A percentile compares a stretch with the other conserved stretches of the same genome.
Conservation (phyloP, 2,329 filamentous ascomycete species). For the Fusarium mangiferae region DNA sequence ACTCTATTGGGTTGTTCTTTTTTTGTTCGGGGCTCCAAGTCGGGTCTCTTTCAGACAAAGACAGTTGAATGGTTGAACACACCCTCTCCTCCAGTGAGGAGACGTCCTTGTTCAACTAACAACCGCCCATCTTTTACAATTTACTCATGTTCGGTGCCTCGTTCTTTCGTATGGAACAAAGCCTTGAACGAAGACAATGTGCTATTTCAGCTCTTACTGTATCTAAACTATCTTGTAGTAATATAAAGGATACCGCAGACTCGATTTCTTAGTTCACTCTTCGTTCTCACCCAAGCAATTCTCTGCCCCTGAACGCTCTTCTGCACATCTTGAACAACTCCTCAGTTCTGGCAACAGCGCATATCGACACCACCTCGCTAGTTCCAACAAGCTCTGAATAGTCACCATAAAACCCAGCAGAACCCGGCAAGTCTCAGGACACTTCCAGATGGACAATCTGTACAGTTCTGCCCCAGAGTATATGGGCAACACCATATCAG, state of each 20-base stretch:
- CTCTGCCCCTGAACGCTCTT: not conserved
- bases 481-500: not conserved
- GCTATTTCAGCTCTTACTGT: not conserved
- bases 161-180: conserved; percentile 20
- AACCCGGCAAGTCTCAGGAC: not conserved
- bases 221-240: conserved; percentile 4
- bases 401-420: not conserved
- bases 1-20: not conserved
- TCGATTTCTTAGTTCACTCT: not conserved
- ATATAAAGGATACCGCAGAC: conserved; percentile 11
- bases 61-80: conserved; percentile 3
- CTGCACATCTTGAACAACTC: not conserved
- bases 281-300: not conserved
- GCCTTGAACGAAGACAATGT: conserved; percentile 19
- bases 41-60: conserved; percentile 23
- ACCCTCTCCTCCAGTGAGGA: not conserved
- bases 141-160: not conserved
- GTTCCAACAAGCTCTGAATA: not conserved
- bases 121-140: not conserved
- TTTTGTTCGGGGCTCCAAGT: conserved; percentile 9
- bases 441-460: not conserved
- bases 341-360: not conserved
- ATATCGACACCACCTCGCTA: not conserved
- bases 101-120: conserved; percentile 18
- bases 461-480: not conserved